phyloP scores from a whole-genome alignment of 768 basidiomycete genomes.

The Pleurotus sapidus region DNA sequence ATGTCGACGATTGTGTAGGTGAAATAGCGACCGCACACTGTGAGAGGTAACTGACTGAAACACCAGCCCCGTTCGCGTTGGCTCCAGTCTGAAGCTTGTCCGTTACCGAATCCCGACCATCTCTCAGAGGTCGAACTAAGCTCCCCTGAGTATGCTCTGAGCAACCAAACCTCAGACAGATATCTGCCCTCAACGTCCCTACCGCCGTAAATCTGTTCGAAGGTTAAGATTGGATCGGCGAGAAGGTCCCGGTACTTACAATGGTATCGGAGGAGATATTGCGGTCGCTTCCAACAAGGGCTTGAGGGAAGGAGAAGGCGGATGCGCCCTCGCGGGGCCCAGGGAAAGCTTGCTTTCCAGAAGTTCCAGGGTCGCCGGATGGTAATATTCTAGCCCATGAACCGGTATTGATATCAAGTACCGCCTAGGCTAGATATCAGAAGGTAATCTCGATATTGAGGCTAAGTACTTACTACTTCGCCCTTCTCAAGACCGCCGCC shows the following conservation, averaged over 20 bases:
- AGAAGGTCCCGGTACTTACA: conserved; percentile 25
- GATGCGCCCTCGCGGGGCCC: conserved; percentile 70
- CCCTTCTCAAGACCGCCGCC: conserved; percentile 56
- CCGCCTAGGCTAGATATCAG: conserved; percentile 37
- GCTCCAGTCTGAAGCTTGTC: conserved; percentile 59
- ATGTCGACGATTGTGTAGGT: conserved; percentile 16
- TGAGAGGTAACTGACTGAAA: conserved; percentile 54
- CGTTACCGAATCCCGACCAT: conserved; percentile 68
- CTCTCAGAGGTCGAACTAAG: conserved; percentile 49
- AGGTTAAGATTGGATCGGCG: conserved; percentile 7
- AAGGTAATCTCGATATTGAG: background rate
- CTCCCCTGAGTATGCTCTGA: conserved; percentile 67
- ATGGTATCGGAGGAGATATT: conserved; percentile 60
- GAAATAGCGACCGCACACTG: conserved; percentile 50
- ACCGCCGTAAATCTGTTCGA: conserved; percentile 64
- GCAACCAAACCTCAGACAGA: conserved; percentile 74
- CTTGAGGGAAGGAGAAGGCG: conserved; percentile 49
- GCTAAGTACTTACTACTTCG: conserved; percentile 57
- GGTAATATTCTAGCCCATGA: conserved; percentile 74
- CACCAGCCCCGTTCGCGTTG: conserved; percentile 66
- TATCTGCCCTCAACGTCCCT: conserved; percentile 63
- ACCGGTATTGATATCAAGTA: conserved; percentile 58
- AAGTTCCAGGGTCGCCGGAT: conserved; percentile 67
- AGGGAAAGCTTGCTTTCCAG: conserved; percentile 51
- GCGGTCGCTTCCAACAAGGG: conserved; percentile 56